Percentiles rank a stretch among this genome's conserved stretches.
These are phyloP conservation scores for Liriodendron chinense DNA, from an alignment of 164 flowering plant species.

Conservation along the genomic window DNA sequence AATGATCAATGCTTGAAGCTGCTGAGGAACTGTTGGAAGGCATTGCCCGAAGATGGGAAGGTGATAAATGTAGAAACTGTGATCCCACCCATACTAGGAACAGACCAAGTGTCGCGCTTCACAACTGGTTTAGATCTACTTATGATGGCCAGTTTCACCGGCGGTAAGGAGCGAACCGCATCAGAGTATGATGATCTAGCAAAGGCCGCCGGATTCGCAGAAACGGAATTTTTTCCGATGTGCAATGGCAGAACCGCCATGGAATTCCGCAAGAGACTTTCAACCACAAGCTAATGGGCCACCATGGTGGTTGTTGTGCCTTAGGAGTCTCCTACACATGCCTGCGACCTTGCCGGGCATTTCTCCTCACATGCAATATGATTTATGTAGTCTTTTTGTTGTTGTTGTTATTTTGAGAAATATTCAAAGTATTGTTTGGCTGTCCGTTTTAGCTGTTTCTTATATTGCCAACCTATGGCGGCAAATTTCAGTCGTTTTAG, in stretches of 20 bases:
- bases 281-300: background rate
- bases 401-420: too few species aligned
- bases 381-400: too few species aligned
- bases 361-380: too few species aligned
- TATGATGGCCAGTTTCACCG: constrained; percentile 15
- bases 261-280: constrained; percentile 25
- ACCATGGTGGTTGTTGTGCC: too few species aligned
- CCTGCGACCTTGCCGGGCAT: too few species aligned
- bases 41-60: constrained; percentile 30
- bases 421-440: too few species aligned
- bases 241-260: constrained; percentile 16
- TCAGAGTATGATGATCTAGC: constrained; percentile 22
- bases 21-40: constrained; percentile 31
- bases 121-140: constrained; percentile 17
- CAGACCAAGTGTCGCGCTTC: constrained; percentile 1
- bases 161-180: constrained; percentile 29
- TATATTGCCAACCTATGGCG: too few species aligned
- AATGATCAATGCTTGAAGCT: constrained; percentile 33
- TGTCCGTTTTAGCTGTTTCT: too few species aligned
- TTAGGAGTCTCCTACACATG: too few species aligned
- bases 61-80: constrained; percentile 33
- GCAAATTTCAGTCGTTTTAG: too few species aligned
- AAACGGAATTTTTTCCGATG: background rate
- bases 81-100: constrained; percentile 22
- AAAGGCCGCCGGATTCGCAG: constrained; percentile 28